phyloP scores from a whole-genome alignment of 1,284 basidiomycete species.

The Rhodofomes roseus region DNA sequence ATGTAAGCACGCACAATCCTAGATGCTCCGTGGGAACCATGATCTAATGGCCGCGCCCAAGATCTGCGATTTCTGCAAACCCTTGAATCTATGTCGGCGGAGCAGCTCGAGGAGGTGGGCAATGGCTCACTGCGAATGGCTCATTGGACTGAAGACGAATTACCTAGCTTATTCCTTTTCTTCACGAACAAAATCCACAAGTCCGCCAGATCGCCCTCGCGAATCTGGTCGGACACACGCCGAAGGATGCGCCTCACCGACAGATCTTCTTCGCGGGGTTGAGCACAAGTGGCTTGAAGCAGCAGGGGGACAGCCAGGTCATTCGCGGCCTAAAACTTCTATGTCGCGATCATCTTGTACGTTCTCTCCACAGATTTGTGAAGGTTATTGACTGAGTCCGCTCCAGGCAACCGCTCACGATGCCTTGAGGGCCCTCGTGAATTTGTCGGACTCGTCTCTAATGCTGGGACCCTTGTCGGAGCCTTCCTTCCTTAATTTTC shows the following conservation, averaged over 20 bases:
- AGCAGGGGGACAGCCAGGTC: constrained; percentile 62
- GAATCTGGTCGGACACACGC: constrained; percentile 80
- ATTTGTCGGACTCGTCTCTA: constrained; percentile 84
- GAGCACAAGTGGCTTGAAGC: constrained; percentile 52
- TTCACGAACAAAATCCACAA: constrained; percentile 84
- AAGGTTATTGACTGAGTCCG: too few relatives aligned
- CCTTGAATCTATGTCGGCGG: constrained; percentile 31
- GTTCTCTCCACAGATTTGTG: neutral
- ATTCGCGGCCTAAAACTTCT: constrained; percentile 78
- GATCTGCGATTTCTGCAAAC: constrained; percentile 9
- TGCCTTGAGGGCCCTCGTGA: constrained; percentile 92
- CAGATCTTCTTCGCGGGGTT: constrained; percentile 70
- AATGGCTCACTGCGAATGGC: neutral
- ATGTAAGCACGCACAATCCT: constrained; percentile 16
- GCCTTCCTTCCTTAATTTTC: constrained; percentile 73
- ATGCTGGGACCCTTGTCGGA: constrained; percentile 74
- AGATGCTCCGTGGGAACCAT: constrained; percentile 23
- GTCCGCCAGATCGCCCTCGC: constrained; percentile 85
- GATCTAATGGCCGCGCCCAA: neutral
- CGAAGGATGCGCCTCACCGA: constrained; percentile 67
- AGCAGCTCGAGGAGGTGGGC: constrained; percentile 56
- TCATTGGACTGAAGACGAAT: neutral
- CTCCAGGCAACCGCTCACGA: constrained; percentile 93
- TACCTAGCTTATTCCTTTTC: constrained; percentile 74
- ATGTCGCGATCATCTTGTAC: constrained; percentile 82